Evolutionary conservation across 495 filamentous ascomycete genomes (phyloP), one percentile per base, ranked within the genome.

Genomic region (Elasticomyces elasticus): DNA sequence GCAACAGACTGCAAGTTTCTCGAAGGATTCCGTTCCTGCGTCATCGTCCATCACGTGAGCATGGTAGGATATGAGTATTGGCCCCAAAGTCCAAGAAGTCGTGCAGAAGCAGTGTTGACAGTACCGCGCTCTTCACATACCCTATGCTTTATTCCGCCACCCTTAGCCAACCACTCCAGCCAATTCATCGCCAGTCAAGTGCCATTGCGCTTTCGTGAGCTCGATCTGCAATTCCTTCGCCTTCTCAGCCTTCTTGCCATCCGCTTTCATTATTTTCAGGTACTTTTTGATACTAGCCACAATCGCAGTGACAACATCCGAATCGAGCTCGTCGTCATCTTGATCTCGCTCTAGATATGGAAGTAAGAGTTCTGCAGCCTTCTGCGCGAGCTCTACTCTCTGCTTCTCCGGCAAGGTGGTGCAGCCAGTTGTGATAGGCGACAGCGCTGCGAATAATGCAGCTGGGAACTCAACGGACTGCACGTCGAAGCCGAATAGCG

Each of bases 381-480:
- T 58, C 54, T 56, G 49, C 15, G 51, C 50, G 9, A 62, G 19
- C 6, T 20, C 20, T 1, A 25, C 4, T n/a, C 35, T 5, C 13
- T 44, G 24, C 37, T 51, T 45, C 23, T 51, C 48, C 28, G 54
- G 23, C 19, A 52, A 19, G 3, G 26, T n/a, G 1, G 37, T 40
- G 2, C 12, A 6, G 33, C 47, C 54, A 4, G 22, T 33, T 20
- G 65, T 73, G 58, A 97, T 69, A 30, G 78, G 71, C 2, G 74
- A 71, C 24, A 97, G 72, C 12, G 80, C 76, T 49, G 73, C 72
- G 33, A 80, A 76, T 35, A 98, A 65, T 27, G 81, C 81, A 46
- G 72, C 71, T 1, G 91, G 89, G 71, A 95, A 95, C 3, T 77
- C 77, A 12, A 80, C 70, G 4, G 85, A 84, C 24, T 70, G 73